Evolutionary conservation across 495 filamentous ascomycete genomes (phyloP).

Genomic region (Lentithecium fluviatile): DNA sequence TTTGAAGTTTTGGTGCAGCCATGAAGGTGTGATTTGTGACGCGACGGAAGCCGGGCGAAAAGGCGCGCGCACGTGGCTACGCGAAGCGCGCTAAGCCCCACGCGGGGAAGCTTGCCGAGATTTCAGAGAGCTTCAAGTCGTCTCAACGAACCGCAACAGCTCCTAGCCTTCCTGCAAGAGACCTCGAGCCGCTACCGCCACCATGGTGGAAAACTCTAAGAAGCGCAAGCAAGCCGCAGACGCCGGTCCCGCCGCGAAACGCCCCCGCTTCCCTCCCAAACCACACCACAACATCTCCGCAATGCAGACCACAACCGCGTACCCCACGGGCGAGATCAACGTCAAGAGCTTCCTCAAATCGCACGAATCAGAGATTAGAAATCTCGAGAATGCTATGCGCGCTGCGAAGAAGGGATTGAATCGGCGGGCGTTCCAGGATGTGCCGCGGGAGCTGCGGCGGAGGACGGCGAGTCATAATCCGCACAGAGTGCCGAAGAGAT

Average conservation of each 20-base stretch:
- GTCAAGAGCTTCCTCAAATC: conserved; percentile 64
- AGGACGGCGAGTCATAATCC: conserved; percentile 94
- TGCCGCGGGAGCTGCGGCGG: conserved; percentile 78
- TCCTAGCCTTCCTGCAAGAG: neutral
- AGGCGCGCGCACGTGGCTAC: conserved; percentile 14
- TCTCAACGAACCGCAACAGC: neutral
- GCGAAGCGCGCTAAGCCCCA: conserved; percentile 7
- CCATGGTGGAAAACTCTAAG: conserved; percentile 25
- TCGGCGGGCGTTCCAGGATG: conserved; percentile 80
- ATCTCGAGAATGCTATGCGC: conserved; percentile 75
- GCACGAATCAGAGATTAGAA: conserved; percentile 83
- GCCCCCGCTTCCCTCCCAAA: conserved; percentile 14
- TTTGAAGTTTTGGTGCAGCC: too few relatives aligned
- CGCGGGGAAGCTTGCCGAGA: conserved; percentile 1
- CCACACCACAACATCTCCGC: conserved; percentile 16
- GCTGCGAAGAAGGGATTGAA: conserved; percentile 65
- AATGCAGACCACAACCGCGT: conserved; percentile 15
- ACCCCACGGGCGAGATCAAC: conserved; percentile 31
- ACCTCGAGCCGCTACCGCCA: neutral
- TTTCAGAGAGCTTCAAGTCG: neutral
- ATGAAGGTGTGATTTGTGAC: too few relatives aligned
- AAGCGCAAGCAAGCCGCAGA: conserved; percentile 16
- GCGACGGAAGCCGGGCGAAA: neutral
- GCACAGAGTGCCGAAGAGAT: conserved; percentile 79
- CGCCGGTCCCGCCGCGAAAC: conserved; percentile 10